Conservation (phyloP, 192 early-diverging fungal species). For the Rhizoclosmatium globosum region DNA sequence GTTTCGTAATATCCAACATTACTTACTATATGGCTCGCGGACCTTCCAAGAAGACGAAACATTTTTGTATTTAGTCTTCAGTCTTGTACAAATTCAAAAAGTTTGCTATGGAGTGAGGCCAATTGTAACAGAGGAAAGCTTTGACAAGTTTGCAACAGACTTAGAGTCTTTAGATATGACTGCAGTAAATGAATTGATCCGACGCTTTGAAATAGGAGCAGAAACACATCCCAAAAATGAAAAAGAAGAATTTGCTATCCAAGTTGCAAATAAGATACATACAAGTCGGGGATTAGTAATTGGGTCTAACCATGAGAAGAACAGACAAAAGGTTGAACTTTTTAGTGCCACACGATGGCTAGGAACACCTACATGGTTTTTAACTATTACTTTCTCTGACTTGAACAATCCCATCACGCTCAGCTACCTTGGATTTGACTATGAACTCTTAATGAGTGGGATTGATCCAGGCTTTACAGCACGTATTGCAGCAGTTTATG, state of each 20-base stretch:
- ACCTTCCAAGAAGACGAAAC: neutral
- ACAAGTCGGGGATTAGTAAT: neutral
- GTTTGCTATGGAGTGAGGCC: neutral
- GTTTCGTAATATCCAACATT: neutral
- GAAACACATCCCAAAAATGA: no score
- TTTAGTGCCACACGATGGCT: neutral
- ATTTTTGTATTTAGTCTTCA: neutral
- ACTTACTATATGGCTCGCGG: neutral
- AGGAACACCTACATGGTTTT: neutral
- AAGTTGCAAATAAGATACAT: neutral
- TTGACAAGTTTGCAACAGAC: neutral
- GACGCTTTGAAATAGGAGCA: neutral
- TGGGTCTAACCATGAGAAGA: neutral
- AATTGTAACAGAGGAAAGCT: neutral
- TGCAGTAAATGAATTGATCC: neutral
- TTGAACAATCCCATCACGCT: neutral
- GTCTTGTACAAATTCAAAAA: neutral
- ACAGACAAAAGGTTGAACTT: neutral
- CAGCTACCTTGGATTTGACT: neutral
- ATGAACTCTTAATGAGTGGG: neutral
- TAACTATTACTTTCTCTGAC: neutral
- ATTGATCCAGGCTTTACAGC: neutral
- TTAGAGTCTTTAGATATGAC: neutral
- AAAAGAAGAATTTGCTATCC: neutral
- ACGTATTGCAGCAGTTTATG: neutral